Conservation (phyloP, 495 filamentous ascomycete genomes). For the Glarea lozoyensis region DNA sequence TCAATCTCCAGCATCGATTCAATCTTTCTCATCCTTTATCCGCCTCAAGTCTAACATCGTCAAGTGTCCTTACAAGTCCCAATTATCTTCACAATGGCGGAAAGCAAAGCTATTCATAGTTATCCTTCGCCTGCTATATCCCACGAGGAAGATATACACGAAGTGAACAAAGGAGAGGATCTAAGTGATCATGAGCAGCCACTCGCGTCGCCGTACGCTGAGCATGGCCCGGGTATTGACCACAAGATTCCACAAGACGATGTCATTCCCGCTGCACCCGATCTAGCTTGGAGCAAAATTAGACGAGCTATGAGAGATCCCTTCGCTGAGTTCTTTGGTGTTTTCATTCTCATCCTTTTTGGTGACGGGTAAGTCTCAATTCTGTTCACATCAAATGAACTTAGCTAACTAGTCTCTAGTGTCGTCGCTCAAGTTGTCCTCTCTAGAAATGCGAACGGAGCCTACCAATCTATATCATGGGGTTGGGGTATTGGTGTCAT, state of each 20-base stretch:
- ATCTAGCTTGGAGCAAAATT: conserved; percentile 34
- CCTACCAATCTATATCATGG: conserved; percentile 41
- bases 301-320: conserved; percentile 41
- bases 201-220: conserved; percentile 7
- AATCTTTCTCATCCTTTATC: no score
- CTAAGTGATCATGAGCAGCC: neutral
- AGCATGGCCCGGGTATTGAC: conserved; percentile 18
- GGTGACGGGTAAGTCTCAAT: conserved; percentile 38
- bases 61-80: neutral
- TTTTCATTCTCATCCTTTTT: conserved; percentile 54
- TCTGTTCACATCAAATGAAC: no score
- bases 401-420: conserved; percentile 38
- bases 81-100: no score
- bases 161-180: neutral
- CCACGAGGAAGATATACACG: conserved; percentile 10
- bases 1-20: no score
- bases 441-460: conserved; percentile 18
- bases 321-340: conserved; percentile 56
- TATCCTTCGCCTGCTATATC: conserved; percentile 1
- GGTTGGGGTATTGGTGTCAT: conserved; percentile 45
- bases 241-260: conserved; percentile 17
- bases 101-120: no score
- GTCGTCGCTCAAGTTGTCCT: conserved; percentile 21
- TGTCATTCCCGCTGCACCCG: conserved; percentile 5
- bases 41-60: neutral